Percentiles rank a stretch among this genome's conserved stretches.
These are phyloP conservation scores for Allium fistulosum DNA, from an alignment of 106 monocot species.

Conservation along the genomic window DNA sequence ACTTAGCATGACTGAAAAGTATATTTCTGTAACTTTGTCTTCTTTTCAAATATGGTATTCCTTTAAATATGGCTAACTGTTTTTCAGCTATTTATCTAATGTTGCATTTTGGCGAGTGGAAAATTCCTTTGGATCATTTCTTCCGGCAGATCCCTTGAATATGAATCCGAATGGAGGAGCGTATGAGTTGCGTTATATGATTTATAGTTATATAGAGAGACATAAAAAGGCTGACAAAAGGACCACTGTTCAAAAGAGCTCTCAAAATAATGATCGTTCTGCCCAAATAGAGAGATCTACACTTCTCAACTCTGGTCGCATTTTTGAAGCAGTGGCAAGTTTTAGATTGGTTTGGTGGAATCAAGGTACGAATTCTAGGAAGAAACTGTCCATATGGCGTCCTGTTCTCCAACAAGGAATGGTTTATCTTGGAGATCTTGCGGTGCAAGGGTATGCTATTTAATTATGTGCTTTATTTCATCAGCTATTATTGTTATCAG, in stretches of 20 bases:
- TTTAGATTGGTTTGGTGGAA: slow-evolving; percentile 93
- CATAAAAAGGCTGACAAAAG: slow-evolving; percentile 14
- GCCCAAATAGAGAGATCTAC: slow-evolving; percentile 30
- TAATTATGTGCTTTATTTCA: neutral
- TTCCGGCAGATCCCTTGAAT: slow-evolving; percentile 39
- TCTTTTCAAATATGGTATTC: slow-evolving; percentile 1
- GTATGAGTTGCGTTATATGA: slow-evolving; percentile 75
- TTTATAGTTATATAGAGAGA: slow-evolving; percentile 27
- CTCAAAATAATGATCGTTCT: slow-evolving; percentile 11
- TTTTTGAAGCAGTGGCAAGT: slow-evolving; percentile 72
- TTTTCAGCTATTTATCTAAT: slow-evolving; percentile 33
- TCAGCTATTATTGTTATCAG: too few species aligned
- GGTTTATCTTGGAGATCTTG: slow-evolving; percentile 91
- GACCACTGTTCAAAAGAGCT: slow-evolving; percentile 16
- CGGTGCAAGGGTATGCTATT: slow-evolving; percentile 65
- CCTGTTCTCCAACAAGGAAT: slow-evolving; percentile 67
- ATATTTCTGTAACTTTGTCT: slow-evolving; percentile 12
- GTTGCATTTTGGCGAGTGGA: slow-evolving; percentile 87
- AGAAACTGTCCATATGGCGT: slow-evolving; percentile 92
- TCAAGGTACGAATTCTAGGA: slow-evolving; percentile 43
- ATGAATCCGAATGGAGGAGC: slow-evolving; percentile 46
- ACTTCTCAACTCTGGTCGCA: slow-evolving; percentile 35
- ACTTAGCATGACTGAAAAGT: slow-evolving; percentile 36
- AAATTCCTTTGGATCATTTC: slow-evolving; percentile 87
- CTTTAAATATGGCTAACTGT: neutral